Conservation (phyloP, 2,329 filamentous ascomycete genomes). For the Teratosphaeria epicoccoides region DNA sequence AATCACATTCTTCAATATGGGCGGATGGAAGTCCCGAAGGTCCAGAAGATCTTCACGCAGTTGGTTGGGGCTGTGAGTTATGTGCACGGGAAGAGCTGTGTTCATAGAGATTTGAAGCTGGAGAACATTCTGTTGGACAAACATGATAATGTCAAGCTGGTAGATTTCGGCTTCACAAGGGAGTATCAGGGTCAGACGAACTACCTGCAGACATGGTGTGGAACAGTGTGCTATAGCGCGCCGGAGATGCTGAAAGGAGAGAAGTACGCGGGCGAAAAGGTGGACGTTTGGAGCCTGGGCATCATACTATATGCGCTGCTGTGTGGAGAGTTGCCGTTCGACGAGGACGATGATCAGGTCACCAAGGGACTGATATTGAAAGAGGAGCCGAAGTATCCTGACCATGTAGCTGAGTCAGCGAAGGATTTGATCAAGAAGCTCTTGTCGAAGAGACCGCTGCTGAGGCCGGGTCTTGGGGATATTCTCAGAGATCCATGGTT, state of each 20-base stretch:
- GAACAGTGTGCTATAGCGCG: slow-evolving; percentile 93
- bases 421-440: slow-evolving; percentile 64
- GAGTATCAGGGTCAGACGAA: slow-evolving; percentile 94
- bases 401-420: slow-evolving; percentile 67
- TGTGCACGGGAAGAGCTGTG: slow-evolving; percentile 88
- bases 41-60: slow-evolving; percentile 92
- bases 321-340: slow-evolving; percentile 81
- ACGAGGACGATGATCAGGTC: slow-evolving; percentile 86
- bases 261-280: slow-evolving; percentile 95
- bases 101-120: slow-evolving; percentile 91
- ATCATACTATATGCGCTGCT: slow-evolving; percentile 76
- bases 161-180: slow-evolving; percentile 94
- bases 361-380: slow-evolving; percentile 78
- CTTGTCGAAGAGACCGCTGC: slow-evolving; percentile 80
- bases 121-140: slow-evolving; percentile 96
- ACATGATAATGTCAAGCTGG: slow-evolving; percentile 91
- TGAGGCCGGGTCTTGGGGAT: slow-evolving; percentile 71
- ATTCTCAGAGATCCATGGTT: slow-evolving; percentile 84
- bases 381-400: slow-evolving; percentile 76
- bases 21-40: slow-evolving; percentile 70
- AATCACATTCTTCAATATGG: slow-evolving; percentile 87
- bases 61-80: slow-evolving; percentile 90
- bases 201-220: slow-evolving; percentile 94
- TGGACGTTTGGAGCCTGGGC: slow-evolving; percentile 88
- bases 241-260: slow-evolving; percentile 98